phyloP scores from a whole-genome alignment of 306 rosid species.

The Medicago lupulina region DNA sequence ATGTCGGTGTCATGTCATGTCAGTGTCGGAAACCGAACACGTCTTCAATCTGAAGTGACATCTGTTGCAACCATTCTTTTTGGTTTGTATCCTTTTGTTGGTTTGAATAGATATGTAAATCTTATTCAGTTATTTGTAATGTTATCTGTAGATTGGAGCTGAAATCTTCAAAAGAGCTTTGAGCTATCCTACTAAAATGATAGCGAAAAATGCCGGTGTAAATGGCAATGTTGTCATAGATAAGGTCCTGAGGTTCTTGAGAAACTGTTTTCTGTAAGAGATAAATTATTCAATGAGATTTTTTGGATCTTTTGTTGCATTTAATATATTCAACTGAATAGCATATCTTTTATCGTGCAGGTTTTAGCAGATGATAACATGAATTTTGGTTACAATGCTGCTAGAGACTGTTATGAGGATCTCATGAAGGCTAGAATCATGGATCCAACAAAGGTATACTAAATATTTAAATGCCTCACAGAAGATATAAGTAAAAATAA shows the following conservation, averaged over 20 bases:
- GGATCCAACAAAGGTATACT: constrained; percentile 84
- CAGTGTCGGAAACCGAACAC: background rate
- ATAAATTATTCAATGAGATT: constrained; percentile 27
- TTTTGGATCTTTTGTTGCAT: constrained; percentile 14
- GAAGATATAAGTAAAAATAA: background rate
- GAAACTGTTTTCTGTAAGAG: constrained; percentile 37
- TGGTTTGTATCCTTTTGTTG: background rate
- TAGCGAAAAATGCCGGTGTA: constrained; percentile 92
- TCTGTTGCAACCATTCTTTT: constrained; percentile 6
- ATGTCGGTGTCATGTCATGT: background rate
- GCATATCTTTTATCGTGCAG: constrained; percentile 50
- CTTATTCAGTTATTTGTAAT: background rate
- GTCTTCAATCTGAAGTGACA: background rate
- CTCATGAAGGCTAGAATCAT: constrained; percentile 84
- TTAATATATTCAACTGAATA: constrained; percentile 22
- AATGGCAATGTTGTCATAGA: constrained; percentile 85
- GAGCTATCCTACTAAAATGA: constrained; percentile 78
- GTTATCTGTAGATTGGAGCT: constrained; percentile 80
- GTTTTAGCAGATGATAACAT: constrained; percentile 59
- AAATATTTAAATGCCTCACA: constrained; percentile 24
- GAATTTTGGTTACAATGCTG: constrained; percentile 85
- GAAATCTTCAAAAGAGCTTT: constrained; percentile 85
- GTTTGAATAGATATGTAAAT: constrained; percentile 24
- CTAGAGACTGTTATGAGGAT: constrained; percentile 78
- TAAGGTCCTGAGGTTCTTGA: constrained; percentile 63